Evolutionary conservation across 2,329 filamentous ascomycete genomes (phyloP).

Genomic region (Lasiodiplodia theobromae): DNA sequence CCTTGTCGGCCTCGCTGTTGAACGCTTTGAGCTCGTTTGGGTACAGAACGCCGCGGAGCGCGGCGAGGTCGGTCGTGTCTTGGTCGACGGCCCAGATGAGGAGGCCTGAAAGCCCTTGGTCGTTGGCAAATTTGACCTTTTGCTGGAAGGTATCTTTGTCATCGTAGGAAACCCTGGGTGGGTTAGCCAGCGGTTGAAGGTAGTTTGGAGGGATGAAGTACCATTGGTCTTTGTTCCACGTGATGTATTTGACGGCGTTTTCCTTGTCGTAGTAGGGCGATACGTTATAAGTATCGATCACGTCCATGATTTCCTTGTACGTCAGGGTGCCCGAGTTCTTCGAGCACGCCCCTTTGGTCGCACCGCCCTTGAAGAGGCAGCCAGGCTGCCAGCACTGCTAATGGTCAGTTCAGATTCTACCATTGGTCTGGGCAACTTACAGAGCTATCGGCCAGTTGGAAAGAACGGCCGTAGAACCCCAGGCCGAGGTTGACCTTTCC

Average conservation of each 20-base stretch:
- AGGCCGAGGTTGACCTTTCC: slow-evolving; percentile 54
- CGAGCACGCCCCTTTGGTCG: slow-evolving; percentile 40
- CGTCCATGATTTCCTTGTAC: slow-evolving; percentile 46
- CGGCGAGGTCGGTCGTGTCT: not conserved
- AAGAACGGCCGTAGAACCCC: slow-evolving; percentile 55
- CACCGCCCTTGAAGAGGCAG: slow-evolving; percentile 36
- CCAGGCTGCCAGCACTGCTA: slow-evolving; percentile 35
- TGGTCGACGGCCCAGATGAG: slow-evolving; percentile 5
- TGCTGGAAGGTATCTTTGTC: slow-evolving; percentile 45
- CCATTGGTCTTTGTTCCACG: slow-evolving; percentile 45
- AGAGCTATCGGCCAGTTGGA: slow-evolving; percentile 35
- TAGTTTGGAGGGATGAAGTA: not conserved
- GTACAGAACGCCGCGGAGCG: not conserved
- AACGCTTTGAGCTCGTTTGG: not conserved
- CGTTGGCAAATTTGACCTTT: slow-evolving; percentile 45
- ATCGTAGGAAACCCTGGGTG: slow-evolving; percentile 48
- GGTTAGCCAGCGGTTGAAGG: not conserved
- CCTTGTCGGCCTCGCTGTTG: slow-evolving; percentile 8
- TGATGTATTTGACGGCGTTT: slow-evolving; percentile 45
- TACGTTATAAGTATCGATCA: slow-evolving; percentile 35
- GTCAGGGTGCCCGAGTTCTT: slow-evolving; percentile 42
- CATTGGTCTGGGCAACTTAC: not conserved
- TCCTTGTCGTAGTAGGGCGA: slow-evolving; percentile 38
- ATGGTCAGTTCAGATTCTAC: not conserved
- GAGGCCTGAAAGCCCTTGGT: slow-evolving; percentile 41